phyloP scores from a whole-genome alignment of 2,329 filamentous ascomycete genomes.

The Ceratocystis ficicola region DNA sequence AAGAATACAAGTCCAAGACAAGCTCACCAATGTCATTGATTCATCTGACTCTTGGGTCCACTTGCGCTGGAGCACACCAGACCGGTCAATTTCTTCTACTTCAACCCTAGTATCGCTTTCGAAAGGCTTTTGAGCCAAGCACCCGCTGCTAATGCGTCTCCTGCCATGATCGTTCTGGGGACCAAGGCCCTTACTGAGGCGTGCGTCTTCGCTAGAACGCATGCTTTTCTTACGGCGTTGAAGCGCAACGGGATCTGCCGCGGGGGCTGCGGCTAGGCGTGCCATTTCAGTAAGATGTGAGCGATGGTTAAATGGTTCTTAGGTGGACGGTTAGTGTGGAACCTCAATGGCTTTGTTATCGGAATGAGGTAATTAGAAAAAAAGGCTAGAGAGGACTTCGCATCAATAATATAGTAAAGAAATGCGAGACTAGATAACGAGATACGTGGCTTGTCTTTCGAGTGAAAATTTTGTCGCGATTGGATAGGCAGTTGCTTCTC shows the following conservation, averaged over 20 bases:
- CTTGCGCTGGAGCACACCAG: slow-evolving; percentile 29
- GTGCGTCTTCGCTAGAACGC: not conserved
- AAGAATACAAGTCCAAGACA: not conserved
- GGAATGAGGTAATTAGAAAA: no score
- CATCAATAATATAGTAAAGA: no score
- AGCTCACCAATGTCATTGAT: slow-evolving; percentile 13
- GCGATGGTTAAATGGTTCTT: not conserved
- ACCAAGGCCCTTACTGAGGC: not conserved
- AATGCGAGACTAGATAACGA: no score
- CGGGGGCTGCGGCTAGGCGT: slow-evolving; percentile 11
- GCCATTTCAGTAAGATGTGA: slow-evolving; percentile 3
- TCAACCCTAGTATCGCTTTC: slow-evolving; percentile 24
- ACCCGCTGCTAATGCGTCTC: not conserved
- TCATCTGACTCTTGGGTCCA: slow-evolving; percentile 26
- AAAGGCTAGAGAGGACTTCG: no score
- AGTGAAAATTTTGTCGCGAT: not conserved
- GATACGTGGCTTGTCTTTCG: no score
- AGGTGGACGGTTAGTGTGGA: no score
- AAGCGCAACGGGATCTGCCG: slow-evolving; percentile 2
- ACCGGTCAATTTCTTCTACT: slow-evolving; percentile 32
- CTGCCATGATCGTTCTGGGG: not conserved
- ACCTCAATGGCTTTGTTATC: no score
- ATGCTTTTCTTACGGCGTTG: slow-evolving; percentile 15
- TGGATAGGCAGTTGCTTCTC: not conserved
- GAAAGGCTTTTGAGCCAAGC: not conserved